Percentiles rank a stretch among this genome's conserved stretches.
These are phyloP conservation scores for Hygrocybe coccinea DNA, from an alignment of 768 basidiomycete genomes.

Conservation along the genomic window DNA sequence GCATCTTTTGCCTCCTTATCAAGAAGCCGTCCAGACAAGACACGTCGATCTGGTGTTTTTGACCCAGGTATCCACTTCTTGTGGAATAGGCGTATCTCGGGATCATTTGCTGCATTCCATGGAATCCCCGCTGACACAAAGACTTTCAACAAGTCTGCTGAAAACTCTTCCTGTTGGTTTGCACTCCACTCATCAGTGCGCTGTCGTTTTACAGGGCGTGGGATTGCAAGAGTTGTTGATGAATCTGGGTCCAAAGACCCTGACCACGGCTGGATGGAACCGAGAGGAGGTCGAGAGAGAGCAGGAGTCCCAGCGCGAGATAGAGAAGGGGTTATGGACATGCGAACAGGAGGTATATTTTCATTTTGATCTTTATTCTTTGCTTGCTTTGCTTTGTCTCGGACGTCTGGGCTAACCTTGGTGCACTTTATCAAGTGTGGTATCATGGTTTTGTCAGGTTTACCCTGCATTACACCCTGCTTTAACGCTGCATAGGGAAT, in stretches of 20 bases:
- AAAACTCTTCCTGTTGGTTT: not conserved
- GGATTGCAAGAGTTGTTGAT: not conserved
- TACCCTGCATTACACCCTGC: not conserved
- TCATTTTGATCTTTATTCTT: not conserved
- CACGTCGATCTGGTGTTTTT: conserved; percentile 16
- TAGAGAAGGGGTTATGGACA: not conserved
- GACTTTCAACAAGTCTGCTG: conserved; percentile 11
- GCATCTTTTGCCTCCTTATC: conserved; percentile 11
- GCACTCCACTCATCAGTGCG: not conserved
- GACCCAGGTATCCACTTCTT: conserved; percentile 29
- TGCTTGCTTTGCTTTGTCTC: not conserved
- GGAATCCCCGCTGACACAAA: conserved; percentile 14
- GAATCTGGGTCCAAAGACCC: not conserved
- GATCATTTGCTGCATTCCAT: conserved; percentile 27
- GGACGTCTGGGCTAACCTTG: not conserved
- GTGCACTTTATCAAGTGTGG: not conserved
- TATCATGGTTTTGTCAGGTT: not conserved
- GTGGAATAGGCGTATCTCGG: conserved; percentile 27
- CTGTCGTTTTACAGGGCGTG: not conserved
- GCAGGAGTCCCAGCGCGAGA: not conserved
- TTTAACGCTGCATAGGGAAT: not conserved
- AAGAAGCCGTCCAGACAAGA: conserved; percentile 23
- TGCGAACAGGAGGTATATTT: not conserved
- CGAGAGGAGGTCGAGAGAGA: not conserved
- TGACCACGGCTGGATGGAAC: not conserved